These are phyloP conservation scores for Ustilago sp. DNA, from an alignment of 1,284 basidiomycete genomes.

Conservation along the genomic window DNA sequence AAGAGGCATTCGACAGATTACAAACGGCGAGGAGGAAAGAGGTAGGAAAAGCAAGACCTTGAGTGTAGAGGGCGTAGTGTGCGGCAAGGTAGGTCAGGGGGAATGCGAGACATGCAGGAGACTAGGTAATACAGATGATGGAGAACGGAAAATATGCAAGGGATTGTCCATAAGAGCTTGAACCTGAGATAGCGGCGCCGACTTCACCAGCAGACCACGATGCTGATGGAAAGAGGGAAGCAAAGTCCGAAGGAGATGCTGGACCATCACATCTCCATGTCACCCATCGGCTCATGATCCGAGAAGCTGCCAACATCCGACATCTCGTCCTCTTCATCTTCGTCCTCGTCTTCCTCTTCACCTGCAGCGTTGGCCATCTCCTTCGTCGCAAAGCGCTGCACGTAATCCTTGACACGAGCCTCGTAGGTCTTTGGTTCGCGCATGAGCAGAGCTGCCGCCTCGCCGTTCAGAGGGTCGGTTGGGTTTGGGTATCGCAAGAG, in stretches of 20 bases:
- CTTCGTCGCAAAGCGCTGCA: conserved; percentile 56
- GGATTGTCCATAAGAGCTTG: background rate
- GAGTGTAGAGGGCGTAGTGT: background rate
- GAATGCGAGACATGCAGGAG: conserved; percentile 15
- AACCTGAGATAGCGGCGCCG: background rate
- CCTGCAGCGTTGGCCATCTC: conserved; percentile 51
- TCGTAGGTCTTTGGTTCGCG: conserved; percentile 83
- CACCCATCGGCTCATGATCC: conserved; percentile 51
- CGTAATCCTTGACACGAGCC: conserved; percentile 62
- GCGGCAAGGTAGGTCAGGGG: background rate
- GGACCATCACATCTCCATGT: conserved; percentile 54
- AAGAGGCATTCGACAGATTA: background rate
- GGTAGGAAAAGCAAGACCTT: background rate
- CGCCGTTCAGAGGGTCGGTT: conserved; percentile 95
- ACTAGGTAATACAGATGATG: conserved; percentile 31
- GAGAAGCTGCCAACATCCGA: conserved; percentile 66
- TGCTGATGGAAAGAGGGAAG: conserved; percentile 1
- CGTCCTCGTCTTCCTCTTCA: conserved; percentile 51
- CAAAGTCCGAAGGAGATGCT: background rate
- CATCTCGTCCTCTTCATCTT: conserved; percentile 63
- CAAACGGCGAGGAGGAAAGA: background rate
- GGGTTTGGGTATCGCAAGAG: conserved; percentile 97
- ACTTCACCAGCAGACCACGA: background rate
- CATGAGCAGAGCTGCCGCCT: conserved; percentile 95
- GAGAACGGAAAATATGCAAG: conserved; percentile 9